phyloP scores from a whole-genome alignment of 1,284 basidiomycete species.

The Golubevia pallescens region DNA sequence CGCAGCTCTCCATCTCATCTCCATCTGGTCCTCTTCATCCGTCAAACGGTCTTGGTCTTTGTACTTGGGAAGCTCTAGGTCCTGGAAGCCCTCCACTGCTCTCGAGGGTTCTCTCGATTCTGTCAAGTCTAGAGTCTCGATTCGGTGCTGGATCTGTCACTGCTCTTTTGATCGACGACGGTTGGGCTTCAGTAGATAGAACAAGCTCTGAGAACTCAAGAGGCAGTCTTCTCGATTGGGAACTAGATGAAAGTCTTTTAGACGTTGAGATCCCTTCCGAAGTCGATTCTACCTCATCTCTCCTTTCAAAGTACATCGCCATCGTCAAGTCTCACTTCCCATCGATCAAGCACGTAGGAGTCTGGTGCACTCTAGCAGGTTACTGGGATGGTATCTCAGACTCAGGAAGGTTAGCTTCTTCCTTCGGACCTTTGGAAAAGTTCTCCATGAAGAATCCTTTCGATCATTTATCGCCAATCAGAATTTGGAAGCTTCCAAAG shows the following conservation, averaged over 20 bases:
- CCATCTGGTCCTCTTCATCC: not conserved
- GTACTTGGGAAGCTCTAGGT: slow-evolving; percentile 32
- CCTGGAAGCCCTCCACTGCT: slow-evolving; percentile 18
- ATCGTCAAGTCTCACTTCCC: slow-evolving; percentile 20
- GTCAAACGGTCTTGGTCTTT: slow-evolving; percentile 23
- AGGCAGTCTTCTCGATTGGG: slow-evolving; percentile 23
- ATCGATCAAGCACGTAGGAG: slow-evolving; percentile 19
- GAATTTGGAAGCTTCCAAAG: slow-evolving; percentile 23
- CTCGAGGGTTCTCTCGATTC: slow-evolving; percentile 20
- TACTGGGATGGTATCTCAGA: slow-evolving; percentile 30
- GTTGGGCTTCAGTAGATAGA: slow-evolving; percentile 22
- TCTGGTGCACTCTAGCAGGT: slow-evolving; percentile 28
- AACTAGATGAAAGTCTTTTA: slow-evolving; percentile 16
- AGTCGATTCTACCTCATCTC: not conserved
- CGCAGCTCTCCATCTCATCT: slow-evolving; percentile 13
- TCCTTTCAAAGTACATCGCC: slow-evolving; percentile 16
- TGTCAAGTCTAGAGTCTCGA: slow-evolving; percentile 16
- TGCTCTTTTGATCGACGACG: slow-evolving; percentile 28
- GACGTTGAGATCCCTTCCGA: slow-evolving; percentile 11
- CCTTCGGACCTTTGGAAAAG: slow-evolving; percentile 13
- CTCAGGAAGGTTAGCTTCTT: slow-evolving; percentile 18
- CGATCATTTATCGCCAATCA: no score
- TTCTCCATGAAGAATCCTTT: slow-evolving; percentile 17
- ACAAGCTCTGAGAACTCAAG: slow-evolving; percentile 6
- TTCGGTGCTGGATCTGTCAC: slow-evolving; percentile 18